phyloP scores from a whole-genome alignment of 2,329 filamentous ascomycete genomes.

The Penicillium sp. region DNA sequence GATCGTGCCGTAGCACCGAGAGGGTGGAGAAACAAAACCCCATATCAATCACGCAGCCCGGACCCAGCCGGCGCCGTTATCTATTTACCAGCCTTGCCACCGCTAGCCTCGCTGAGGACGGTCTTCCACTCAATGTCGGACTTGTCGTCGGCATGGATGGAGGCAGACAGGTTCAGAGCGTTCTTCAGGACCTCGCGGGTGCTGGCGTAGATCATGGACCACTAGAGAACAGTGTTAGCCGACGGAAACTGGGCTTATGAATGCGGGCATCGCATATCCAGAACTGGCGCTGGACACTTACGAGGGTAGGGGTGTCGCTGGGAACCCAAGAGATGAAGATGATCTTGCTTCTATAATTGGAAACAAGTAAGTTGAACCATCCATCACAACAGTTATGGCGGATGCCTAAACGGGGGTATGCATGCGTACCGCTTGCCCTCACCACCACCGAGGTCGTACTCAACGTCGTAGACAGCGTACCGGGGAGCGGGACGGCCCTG shows the following conservation, averaged over 20 bases:
- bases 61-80: constrained; percentile 41
- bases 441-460: constrained; percentile 52
- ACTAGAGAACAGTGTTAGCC: constrained; percentile 35
- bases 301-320: constrained; percentile 44
- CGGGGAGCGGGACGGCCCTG: constrained; percentile 51
- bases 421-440: constrained; percentile 53
- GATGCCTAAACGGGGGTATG: constrained; percentile 2
- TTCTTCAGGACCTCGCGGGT: constrained; percentile 54
- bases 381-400: not conserved
- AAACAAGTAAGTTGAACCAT: constrained; percentile 22
- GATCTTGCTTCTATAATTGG: constrained; percentile 51
- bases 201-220: constrained; percentile 57
- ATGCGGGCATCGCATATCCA: not conserved
- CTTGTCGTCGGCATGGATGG: constrained; percentile 49
- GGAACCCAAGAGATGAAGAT: constrained; percentile 56
- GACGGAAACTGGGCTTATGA: not conserved
- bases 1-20: constrained; percentile 32
- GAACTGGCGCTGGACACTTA: constrained; percentile 32
- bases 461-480: constrained; percentile 56
- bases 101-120: constrained; percentile 45
- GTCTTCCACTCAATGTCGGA: constrained; percentile 49
- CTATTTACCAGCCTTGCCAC: constrained; percentile 46
- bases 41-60: constrained; percentile 35
- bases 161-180: constrained; percentile 49
- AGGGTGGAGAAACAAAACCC: constrained; percentile 23